These are phyloP conservation scores for Solanum chacoense DNA, from an alignment of 305 asterid genomes.

Conservation along the genomic window DNA sequence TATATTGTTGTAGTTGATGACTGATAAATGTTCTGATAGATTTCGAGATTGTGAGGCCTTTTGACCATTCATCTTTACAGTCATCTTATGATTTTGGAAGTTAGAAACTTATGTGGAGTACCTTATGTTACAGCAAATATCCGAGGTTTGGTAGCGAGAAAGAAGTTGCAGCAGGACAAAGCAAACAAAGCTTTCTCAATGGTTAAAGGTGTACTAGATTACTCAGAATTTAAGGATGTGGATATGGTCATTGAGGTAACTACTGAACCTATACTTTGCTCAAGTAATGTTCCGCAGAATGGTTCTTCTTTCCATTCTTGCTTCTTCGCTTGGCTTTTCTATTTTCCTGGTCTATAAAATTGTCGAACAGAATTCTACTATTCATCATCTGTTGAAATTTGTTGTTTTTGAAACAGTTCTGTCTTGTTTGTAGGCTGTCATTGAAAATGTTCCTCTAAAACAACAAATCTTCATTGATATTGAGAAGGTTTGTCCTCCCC, in stretches of 20 bases:
- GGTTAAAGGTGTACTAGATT: slow-evolving; percentile 76
- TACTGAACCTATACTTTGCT: neutral
- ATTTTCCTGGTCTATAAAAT: neutral
- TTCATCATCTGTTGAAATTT: neutral
- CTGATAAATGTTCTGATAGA: slow-evolving; percentile 1
- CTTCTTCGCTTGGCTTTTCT: neutral
- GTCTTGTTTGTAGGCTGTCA: slow-evolving; percentile 71
- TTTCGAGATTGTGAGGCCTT: neutral
- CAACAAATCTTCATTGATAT: slow-evolving; percentile 72
- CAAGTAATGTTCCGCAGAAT: neutral
- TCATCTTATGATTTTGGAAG: neutral
- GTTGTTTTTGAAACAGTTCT: slow-evolving; percentile 7
- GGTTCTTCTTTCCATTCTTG: neutral
- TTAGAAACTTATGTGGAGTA: slow-evolving; percentile 5
- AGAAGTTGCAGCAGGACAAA: slow-evolving; percentile 54
- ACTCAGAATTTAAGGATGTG: slow-evolving; percentile 74
- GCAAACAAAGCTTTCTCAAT: slow-evolving; percentile 59
- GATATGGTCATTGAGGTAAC: slow-evolving; percentile 94
- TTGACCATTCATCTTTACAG: neutral
- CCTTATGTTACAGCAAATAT: slow-evolving; percentile 52
- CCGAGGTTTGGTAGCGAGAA: slow-evolving; percentile 59
- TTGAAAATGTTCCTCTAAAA: slow-evolving; percentile 70
- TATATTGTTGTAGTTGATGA: neutral
- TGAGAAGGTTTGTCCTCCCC: slow-evolving; percentile 85
- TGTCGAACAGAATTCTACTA: neutral